Evolutionary conservation across 2,329 filamentous ascomycete genomes (phyloP), one percentile per base, ranked within the genome.

Genomic region (Gliomastix tumulicola): DNA sequence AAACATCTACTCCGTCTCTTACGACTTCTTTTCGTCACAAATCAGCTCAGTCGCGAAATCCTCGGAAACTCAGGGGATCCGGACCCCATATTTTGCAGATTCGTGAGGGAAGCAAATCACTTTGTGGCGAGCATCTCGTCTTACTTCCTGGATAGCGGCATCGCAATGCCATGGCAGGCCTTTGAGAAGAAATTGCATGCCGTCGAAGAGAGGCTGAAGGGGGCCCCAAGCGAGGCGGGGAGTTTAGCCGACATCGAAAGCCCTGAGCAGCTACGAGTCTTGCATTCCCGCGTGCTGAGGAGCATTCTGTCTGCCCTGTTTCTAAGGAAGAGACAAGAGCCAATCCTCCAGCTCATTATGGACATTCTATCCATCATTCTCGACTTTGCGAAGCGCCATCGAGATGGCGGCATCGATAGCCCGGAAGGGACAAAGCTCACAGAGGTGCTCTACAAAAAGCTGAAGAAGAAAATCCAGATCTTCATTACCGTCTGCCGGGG

Each of bases 91-190:
- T 36, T 58, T 35, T 59, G 45, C 43, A 74, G 74, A 34, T 88
- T 96, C 45, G 71, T 81, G 6, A 71, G 82, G 25, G 85, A 94
- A 52, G 82, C 87, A 1, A 80, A 86, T 36, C 83, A 92, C 54
- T 89, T 97, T 45, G 70, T 94, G 18, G 71, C 76, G 1, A 76
- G 76, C 9, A 59, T 96, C 1, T 75, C 79, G 27, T 74, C 80
- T 2, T 92, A 96, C 51, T 84, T 89, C 48, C 82, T 94, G 44
- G 85, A 90, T 40, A 74, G 79, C 1, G 88, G 83, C 3, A 80
- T 97, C 35, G 73, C 74, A 7, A 68, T 72, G 13, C 78, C 82
- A 1, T 97, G 90, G 89, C 64, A 63, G 17, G 63, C 66, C 0
- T 90, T 96, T 41, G 76, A 84, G 34, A 52, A 53, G 0, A 82